Evolutionary conservation across 2,329 filamentous ascomycete species (phyloP).

Genomic region (Hypoxylon sp.): DNA sequence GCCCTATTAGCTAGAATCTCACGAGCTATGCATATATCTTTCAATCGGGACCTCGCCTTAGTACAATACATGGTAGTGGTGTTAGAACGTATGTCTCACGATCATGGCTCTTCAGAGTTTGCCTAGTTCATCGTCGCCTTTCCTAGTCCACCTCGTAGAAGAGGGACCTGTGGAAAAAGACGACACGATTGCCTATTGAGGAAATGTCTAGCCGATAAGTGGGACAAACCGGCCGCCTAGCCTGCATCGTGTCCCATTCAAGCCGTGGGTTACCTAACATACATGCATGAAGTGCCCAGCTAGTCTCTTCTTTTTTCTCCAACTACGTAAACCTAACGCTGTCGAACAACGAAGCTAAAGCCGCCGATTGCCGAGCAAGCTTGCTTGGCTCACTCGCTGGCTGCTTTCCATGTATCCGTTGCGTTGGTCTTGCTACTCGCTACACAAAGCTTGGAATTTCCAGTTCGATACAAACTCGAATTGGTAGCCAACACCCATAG

Average conservation of each 20-base stretch:
- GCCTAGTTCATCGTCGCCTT: neutral
- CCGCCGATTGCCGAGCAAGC: neutral
- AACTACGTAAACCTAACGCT: neutral
- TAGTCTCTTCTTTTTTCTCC: neutral
- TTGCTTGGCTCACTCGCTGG: neutral
- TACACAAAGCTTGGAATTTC: neutral
- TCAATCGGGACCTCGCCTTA: neutral
- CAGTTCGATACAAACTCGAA: neutral
- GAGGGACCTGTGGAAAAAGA: neutral
- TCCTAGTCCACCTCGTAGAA: neutral
- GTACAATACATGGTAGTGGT: neutral
- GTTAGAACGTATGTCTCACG: neutral
- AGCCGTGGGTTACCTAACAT: too few species aligned
- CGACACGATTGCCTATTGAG: neutral
- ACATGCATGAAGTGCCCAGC: too few species aligned
- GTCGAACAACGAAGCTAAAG: neutral
- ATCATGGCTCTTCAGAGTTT: neutral
- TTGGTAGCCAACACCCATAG: conserved; percentile 7
- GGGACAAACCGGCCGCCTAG: neutral
- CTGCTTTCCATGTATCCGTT: neutral
- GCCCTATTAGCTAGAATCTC: neutral
- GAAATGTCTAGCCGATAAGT: neutral
- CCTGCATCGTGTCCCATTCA: conserved; percentile 3
- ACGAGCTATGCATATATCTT: neutral
- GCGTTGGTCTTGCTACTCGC: neutral